Base-by-base conservation (phyloP, 148 eudicot genomes). In the Pharnaceum exiguum region DNA sequence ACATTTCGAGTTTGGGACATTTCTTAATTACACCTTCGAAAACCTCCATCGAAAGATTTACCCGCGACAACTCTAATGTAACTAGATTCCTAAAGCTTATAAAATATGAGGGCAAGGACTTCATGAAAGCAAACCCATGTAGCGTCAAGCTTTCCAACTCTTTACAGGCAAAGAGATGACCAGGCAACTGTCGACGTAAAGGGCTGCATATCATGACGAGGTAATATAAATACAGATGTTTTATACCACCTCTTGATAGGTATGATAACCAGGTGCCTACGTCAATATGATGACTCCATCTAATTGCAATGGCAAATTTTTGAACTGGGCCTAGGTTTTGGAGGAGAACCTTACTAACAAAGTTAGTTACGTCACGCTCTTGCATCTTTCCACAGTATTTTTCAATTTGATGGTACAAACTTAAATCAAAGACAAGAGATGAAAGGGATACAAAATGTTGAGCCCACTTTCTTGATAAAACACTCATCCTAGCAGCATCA, bases 401-500 rank as follows among this genome's bases (percentile, higher is more conserved):
- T n/a, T n/a, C n/a, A n/a, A n/a, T n/a, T n/a, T n/a, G n/a, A 46
- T 22, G 6, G 2, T 46, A 3, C 10, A 46, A 24, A 11, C 12
- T 15, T 2, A 3, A 0, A 27, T 48, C 32, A 26, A 48, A 48
- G 12, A 5, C n/a, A 48, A 48, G 53, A 1, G 25, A 32, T 5
- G 53, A 19, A 27, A 27, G 3, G 5, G 33, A 48, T 5, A 26
- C 32, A 30, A 30, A 48, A 25, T 48, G 25, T 12, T n/a, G 5
- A 10, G 31, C 27, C 53, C 53, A 48, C 7, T 19, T 48, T 13
- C 24, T 23, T 9, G 33, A 48, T 15, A 48, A 27, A 19, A 48
- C 18, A 48, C 53, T 48, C 30, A 27, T 48, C 19, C 53, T 48
- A 24, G 32, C 32, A 1, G 53, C 53, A 48, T 48, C 51, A 48